Evolutionary conservation across 2,329 filamentous ascomycete species (phyloP), one percentile per base, ranked within the genome.

Genomic region (Aspergillus proliferans): DNA sequence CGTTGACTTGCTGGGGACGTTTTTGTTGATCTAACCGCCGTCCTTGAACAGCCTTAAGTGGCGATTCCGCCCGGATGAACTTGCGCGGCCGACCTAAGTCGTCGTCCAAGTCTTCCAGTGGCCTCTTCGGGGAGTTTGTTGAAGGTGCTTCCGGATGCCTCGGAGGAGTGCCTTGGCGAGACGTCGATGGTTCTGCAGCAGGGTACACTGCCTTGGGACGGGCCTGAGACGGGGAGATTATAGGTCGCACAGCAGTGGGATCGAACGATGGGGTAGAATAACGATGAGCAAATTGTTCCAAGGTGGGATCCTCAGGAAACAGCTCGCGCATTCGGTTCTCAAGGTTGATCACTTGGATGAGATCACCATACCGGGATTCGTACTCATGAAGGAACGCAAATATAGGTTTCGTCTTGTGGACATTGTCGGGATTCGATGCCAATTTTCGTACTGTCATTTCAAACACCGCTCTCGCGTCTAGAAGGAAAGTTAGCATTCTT

Each of bases 301-400:
- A 77, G 48, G 81, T 84, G 3, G 89, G 85, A 60, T 96, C 92
- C 50, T 91, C 84, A 0, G 91, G 91, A 68, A 89, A 98, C n/a
- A 96, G 78, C 62, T 95, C 90, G 19, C 82, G 81, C 90, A 98
- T 97, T 43, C 93, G 84, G 60, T 85, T 86, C 69, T 98, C 94
- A 14, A 98, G 77, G 65, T 94, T 93, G 55, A 84, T 83, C 47
- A 98, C 89, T 60, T 97, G 91, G 5, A 87, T 83, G 4, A 97
- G 79, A 65, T 98, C 93, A 48, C 94, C 93, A 62, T 91, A 98
- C 55, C 90, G 85, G 9, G 90, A 91, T 72, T 98, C 93, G 65
- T 95, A 95, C 59, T 91, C 86, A 71, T 98, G 92, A 67, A 98
- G 92, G 71, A 92, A 97, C 2, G 84, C 77, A 61, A 95, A 95